A percentile compares a stretch with the other conserved stretches of the same genome.
These are phyloP conservation scores for Anisogramma anomala DNA, from an alignment of 2,329 filamentous ascomycete genomes.

Conservation along the genomic window DNA sequence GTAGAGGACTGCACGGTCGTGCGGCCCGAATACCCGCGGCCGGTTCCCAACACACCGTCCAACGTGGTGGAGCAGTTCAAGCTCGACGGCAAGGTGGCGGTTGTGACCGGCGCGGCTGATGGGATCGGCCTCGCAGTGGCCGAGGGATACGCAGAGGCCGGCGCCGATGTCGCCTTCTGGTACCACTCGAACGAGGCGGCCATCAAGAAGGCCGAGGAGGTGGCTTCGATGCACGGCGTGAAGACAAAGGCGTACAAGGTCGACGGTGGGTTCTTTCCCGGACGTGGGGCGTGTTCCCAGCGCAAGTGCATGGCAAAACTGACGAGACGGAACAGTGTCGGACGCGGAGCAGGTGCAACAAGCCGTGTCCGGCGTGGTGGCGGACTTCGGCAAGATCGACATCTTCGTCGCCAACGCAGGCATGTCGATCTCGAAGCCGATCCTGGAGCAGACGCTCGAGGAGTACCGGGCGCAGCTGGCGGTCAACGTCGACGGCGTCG, in stretches of 20 bases:
- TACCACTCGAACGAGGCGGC: slow-evolving; percentile 23
- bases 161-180: slow-evolving; percentile 29
- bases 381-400: slow-evolving; percentile 32
- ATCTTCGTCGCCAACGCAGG: slow-evolving; percentile 34
- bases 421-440: slow-evolving; percentile 41
- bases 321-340: too few species aligned
- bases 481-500: slow-evolving; percentile 41
- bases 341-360: slow-evolving; percentile 26
- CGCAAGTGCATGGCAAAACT: too few species aligned
- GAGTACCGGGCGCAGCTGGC: slow-evolving; percentile 41
- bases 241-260: slow-evolving; percentile 32
- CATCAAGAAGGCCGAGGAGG: slow-evolving; percentile 23
- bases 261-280: too few species aligned
- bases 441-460: slow-evolving; percentile 40
- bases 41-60: slow-evolving; percentile 26
- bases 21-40: too few species aligned
- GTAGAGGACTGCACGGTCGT: too few species aligned
- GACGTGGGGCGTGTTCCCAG: too few species aligned
- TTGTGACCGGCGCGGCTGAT: slow-evolving; percentile 34
- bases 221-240: slow-evolving; percentile 29
- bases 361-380: slow-evolving; percentile 24
- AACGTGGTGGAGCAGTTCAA: slow-evolving; percentile 35
- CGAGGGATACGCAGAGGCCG: slow-evolving; percentile 35
- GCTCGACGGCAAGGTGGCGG: slow-evolving; percentile 29
- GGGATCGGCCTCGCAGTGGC: slow-evolving; percentile 34